Percentiles rank a stretch among this genome's conserved stretches.
phyloP scores from a whole-genome alignment of 2,329 filamentous ascomycete species.

The Fusarium sp. region DNA sequence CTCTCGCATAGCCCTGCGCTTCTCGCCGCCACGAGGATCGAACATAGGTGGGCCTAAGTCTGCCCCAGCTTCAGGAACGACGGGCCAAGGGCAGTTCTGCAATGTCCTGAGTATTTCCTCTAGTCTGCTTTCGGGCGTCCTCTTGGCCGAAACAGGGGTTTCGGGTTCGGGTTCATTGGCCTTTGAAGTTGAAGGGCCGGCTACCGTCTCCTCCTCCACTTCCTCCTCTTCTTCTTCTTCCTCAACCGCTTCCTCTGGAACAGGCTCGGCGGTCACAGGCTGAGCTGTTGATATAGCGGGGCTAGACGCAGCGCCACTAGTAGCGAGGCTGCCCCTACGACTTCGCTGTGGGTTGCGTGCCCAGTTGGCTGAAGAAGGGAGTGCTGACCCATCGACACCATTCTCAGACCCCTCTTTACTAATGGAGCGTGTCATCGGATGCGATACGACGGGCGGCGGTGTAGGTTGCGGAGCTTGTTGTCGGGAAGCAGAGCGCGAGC shows the following conservation, averaged over 20 bases:
- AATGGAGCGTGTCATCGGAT: constrained; percentile 78
- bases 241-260: constrained; percentile 56
- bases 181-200: constrained; percentile 40
- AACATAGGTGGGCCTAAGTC: constrained; percentile 75
- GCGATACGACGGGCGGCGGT: constrained; percentile 57
- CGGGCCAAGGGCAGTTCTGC: constrained; percentile 51
- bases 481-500: constrained; percentile 64
- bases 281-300: constrained; percentile 75
- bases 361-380: constrained; percentile 95
- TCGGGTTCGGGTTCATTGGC: constrained; percentile 35
- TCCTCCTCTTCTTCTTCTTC: constrained; percentile 42
- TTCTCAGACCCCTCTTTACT: constrained; percentile 80
- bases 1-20: constrained; percentile 80
- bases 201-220: constrained; percentile 27
- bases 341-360: constrained; percentile 76
- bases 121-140: constrained; percentile 46
- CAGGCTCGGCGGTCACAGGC: constrained; percentile 63
- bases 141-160: constrained; percentile 18
- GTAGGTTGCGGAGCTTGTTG: constrained; percentile 57
- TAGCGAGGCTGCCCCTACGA: constrained; percentile 80
- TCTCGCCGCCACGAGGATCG: constrained; percentile 83
- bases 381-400: constrained; percentile 83
- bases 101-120: constrained; percentile 53
- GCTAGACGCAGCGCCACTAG: constrained; percentile 83
- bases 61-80: constrained; percentile 19